A percentile compares a stretch with the other conserved stretches of the same genome.
Evolutionary conservation across 495 filamentous ascomycete species (phyloP).

Genomic region (Aspergillus coremiiformis): DNA sequence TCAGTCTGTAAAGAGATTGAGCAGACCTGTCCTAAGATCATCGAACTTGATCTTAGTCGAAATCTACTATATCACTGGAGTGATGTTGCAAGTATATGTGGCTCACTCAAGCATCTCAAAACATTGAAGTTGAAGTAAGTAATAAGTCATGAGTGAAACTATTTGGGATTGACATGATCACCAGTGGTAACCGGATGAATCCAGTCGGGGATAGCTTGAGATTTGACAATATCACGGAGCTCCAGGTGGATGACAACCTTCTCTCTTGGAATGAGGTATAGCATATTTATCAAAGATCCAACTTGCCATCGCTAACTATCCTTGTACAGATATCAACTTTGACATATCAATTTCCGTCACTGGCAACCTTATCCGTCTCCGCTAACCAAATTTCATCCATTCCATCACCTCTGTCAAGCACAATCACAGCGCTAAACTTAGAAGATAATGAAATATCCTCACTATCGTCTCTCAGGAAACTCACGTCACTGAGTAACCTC

Average conservation of each 20-base stretch:
- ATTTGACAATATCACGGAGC: constrained; percentile 54
- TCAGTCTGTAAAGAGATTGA: constrained; percentile 24
- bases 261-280: constrained; percentile 65
- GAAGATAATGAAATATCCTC: constrained; percentile 67
- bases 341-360: constrained; percentile 47
- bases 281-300: constrained; percentile 12
- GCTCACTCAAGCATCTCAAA: constrained; percentile 52
- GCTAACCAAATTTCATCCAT: constrained; percentile 42
- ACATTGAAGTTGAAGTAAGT: constrained; percentile 65
- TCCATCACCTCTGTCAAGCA: constrained; percentile 31
- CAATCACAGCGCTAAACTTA: constrained; percentile 56
- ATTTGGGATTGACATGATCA: background rate
- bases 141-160: background rate
- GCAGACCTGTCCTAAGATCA: constrained; percentile 51
- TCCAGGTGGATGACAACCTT: constrained; percentile 68
- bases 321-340: constrained; percentile 30
- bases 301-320: background rate
- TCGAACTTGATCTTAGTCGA: constrained; percentile 77
- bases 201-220: constrained; percentile 29
- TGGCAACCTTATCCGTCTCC: constrained; percentile 52
- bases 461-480: constrained; percentile 48
- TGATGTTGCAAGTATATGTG: constrained; percentile 62
- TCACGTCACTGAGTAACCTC: constrained; percentile 53
- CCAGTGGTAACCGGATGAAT: constrained; percentile 71
- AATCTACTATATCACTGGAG: constrained; percentile 66